Percentiles rank a stretch among this genome's conserved stretches.
These are phyloP conservation scores for Cladophialophora psammophila DNA, from an alignment of 2,329 filamentous ascomycete species.

Conservation along the genomic window DNA sequence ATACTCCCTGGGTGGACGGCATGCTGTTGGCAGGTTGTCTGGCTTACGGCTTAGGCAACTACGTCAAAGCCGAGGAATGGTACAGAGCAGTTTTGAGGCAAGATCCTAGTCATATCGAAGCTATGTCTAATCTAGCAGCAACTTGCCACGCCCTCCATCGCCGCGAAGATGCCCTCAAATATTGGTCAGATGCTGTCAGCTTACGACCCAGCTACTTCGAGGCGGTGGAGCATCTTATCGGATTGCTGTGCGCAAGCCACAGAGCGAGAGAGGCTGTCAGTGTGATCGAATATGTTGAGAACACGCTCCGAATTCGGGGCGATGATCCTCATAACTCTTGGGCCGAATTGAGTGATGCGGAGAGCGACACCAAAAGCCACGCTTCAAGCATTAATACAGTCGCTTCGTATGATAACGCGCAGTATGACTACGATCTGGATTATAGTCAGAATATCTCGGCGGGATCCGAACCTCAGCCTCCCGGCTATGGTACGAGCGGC, in stretches of 20 bases:
- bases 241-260: slow-evolving; percentile 81
- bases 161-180: slow-evolving; percentile 80
- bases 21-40: slow-evolving; percentile 91
- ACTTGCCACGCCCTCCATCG: slow-evolving; percentile 84
- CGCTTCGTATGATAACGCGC: slow-evolving; percentile 62
- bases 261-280: slow-evolving; percentile 83
- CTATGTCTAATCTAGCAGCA: slow-evolving; percentile 90
- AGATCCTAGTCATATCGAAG: slow-evolving; percentile 79
- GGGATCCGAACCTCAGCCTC: slow-evolving; percentile 39
- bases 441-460: slow-evolving; percentile 16
- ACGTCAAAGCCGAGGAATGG: slow-evolving; percentile 68
- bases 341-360: slow-evolving; percentile 66
- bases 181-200: slow-evolving; percentile 86
- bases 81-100: slow-evolving; percentile 64
- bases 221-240: slow-evolving; percentile 91
- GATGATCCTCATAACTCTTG: slow-evolving; percentile 57
- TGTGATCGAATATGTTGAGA: slow-evolving; percentile 85
- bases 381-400: slow-evolving; percentile 60
- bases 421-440: slow-evolving; percentile 64
- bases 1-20: slow-evolving; percentile 90
- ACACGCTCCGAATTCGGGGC: slow-evolving; percentile 66
- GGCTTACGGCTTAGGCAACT: slow-evolving; percentile 86
- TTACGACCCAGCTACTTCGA: slow-evolving; percentile 88
- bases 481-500: slow-evolving; percentile 77
- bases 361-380: slow-evolving; percentile 63